Evolutionary conservation across 2,329 filamentous ascomycete species (phyloP), one percentile per base, ranked within the genome.

Genomic region (Colletotrichum musae): DNA sequence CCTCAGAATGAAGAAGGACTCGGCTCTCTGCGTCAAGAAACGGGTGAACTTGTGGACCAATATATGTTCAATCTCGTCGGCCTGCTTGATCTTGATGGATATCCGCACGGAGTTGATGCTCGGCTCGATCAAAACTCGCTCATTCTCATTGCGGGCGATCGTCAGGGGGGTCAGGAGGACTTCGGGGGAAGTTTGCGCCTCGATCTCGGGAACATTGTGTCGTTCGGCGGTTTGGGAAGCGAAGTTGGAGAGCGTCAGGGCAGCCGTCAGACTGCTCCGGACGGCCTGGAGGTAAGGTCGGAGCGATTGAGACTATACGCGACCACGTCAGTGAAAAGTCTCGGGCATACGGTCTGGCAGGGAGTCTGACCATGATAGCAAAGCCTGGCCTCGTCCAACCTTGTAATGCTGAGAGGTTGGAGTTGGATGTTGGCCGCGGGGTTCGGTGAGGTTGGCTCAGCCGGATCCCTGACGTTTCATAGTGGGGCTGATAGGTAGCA

Each of bases 81-180:
- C 96, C 86, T 99, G 96, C 86, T 99, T 99, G 83, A 99, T 98
- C 87, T 95, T 94, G 85, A 99, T 97, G 88, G 94, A 97, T 78
- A 99, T 93, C 75, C 96, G 92, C 74, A 99, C 93, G 74, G 93
- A 97, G 88, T 99, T 99, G 84, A 98, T 92, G 81, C 93, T 96
- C 62, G 96, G 95, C 85, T 98, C 95, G 79, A 98, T 97, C 71
- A 97, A 86, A 74, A 99, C 95, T 75, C 93, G 92, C 88, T 99
- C 96, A 80, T 98, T 97, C 83, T 98, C 95, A 83, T 99, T 99
- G 73, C 96, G 91, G 72, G 95, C 93, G 74, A 99, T 91, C 32
- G 92, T 94, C 72, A 99, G 85, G 18, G 95, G 95, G 77, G 96
- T 97, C 70, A 99, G 87, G 24, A 99, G 88, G 70, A 98, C 92